Evolutionary conservation across 345 rosid genomes (phyloP).

Genomic region (Eutrema yunnanense): DNA sequence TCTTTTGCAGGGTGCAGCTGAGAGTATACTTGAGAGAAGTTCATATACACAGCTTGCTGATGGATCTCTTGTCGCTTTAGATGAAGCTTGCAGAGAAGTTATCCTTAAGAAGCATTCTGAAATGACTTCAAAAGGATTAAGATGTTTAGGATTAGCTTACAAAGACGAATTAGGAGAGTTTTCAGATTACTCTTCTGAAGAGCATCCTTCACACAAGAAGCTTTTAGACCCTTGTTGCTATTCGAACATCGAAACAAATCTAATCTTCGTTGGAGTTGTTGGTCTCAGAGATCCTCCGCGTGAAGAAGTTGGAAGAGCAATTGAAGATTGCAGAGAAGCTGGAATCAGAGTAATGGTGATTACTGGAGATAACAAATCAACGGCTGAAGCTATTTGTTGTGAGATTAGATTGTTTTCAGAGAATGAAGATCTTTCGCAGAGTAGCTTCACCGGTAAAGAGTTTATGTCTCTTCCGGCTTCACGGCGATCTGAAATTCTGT

Average conservation of each 20-base stretch:
- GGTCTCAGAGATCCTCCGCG: constrained; percentile 96
- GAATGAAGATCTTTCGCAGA: constrained; percentile 50
- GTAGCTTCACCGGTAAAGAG: constrained; percentile 74
- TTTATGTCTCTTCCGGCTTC: constrained; percentile 57
- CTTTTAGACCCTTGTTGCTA: constrained; percentile 77
- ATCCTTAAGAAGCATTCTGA: constrained; percentile 54
- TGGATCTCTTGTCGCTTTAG: constrained; percentile 67
- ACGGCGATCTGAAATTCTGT: constrained; percentile 43
- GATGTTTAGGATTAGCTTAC: constrained; percentile 86
- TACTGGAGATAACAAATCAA: constrained; percentile 94
- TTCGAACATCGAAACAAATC: constrained; percentile 58
- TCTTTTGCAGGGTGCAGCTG: constrained; percentile 77
- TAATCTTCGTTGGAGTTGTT: constrained; percentile 75
- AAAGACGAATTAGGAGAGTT: constrained; percentile 81
- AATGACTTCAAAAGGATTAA: constrained; percentile 81
- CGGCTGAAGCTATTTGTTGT: constrained; percentile 85
- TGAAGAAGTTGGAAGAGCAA: constrained; percentile 71
- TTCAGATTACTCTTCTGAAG: constrained; percentile 59
- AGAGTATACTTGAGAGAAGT: constrained; percentile 78
- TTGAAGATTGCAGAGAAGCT: constrained; percentile 73
- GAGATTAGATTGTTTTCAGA: constrained; percentile 60
- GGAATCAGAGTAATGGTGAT: constrained; percentile 90
- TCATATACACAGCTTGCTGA: constrained; percentile 74
- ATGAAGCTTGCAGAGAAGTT: constrained; percentile 64
- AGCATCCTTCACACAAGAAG: constrained; percentile 82